These are phyloP conservation scores for Hypomontagnella submonticulosa DNA, from an alignment of 495 filamentous ascomycete genomes.

Conservation along the genomic window DNA sequence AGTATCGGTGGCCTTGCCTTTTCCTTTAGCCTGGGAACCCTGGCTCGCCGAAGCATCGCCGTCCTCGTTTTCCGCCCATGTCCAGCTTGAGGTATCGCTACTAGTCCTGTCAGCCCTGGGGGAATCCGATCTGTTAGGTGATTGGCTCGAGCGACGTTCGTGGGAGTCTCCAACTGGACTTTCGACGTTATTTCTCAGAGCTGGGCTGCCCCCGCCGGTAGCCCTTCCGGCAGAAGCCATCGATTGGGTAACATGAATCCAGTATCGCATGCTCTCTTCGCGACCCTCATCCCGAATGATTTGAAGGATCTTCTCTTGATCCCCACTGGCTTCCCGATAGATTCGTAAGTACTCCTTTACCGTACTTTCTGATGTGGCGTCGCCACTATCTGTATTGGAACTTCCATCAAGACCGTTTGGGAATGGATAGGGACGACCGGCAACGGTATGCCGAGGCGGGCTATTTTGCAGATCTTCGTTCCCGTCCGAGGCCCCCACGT, in stretches of 20 bases:
- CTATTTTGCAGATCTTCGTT: not conserved
- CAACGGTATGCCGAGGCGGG: conserved; percentile 5
- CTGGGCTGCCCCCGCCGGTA: not conserved
- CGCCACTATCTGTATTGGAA: conserved; percentile 1
- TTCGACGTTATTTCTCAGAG: conserved; percentile 1
- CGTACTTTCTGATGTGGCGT: conserved; percentile 33
- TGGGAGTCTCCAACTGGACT: not conserved
- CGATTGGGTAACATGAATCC: conserved; percentile 52
- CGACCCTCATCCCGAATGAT: conserved; percentile 72
- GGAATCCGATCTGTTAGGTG: conserved; percentile 31
- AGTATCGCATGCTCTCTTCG: conserved; percentile 65
- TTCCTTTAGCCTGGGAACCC: conserved; percentile 51
- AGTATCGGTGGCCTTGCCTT: conserved; percentile 29
- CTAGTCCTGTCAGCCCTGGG: conserved; percentile 32
- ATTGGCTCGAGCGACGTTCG: conserved; percentile 21
- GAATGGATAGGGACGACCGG: conserved; percentile 5
- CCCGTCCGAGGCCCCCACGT: not conserved
- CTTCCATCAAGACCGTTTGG: conserved; percentile 1
- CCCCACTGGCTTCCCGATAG: conserved; percentile 65
- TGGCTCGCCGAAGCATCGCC: conserved; percentile 33
- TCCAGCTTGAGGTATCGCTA: conserved; percentile 48
- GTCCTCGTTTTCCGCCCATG: conserved; percentile 49
- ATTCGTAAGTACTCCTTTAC: conserved; percentile 62
- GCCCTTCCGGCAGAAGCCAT: conserved; percentile 35
- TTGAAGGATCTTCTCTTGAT: conserved; percentile 67